A percentile compares a stretch with the other conserved stretches of the same genome.
Conservation (phyloP, 2,329 filamentous ascomycete species). For the Xylariomycetidae sp. region DNA sequence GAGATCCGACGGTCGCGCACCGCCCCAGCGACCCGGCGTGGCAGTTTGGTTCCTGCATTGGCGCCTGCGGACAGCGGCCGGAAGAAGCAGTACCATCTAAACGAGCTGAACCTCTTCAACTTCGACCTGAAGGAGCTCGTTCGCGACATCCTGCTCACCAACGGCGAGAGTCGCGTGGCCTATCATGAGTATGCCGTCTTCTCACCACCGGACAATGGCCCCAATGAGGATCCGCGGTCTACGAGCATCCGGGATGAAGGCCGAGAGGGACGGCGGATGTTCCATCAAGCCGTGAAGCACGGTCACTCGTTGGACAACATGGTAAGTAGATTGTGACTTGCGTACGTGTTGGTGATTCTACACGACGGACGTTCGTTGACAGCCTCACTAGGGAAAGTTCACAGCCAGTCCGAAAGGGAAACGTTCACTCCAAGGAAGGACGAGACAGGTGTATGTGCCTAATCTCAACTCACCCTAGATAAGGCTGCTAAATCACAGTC, state of each 20-base stretch:
- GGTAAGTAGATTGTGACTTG: conserved; percentile 17
- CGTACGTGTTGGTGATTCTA: too few relatives aligned
- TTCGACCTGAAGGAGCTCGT: conserved; percentile 24
- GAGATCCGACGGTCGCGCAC: conserved; percentile 12
- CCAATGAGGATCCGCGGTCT: conserved; percentile 15
- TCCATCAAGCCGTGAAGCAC: conserved; percentile 17
- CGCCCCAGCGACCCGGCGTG: conserved; percentile 20
- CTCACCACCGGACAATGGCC: conserved; percentile 12
- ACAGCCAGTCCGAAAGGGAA: conserved; percentile 19
- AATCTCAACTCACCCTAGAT: not conserved
- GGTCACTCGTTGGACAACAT: conserved; percentile 22
- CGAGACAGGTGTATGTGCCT: conserved; percentile 23
- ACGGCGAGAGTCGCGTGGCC: conserved; percentile 20
- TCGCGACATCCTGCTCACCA: conserved; percentile 16
- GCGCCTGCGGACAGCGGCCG: not conserved
- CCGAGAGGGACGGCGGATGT: conserved; percentile 22
- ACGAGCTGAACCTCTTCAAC: conserved; percentile 23
- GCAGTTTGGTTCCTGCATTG: conserved; percentile 16
- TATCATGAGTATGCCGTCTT: conserved; percentile 28
- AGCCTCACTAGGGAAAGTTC: conserved; percentile 19
- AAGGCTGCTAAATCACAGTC: conserved; percentile 3
- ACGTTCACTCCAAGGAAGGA: conserved; percentile 17
- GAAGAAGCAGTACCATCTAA: conserved; percentile 9
- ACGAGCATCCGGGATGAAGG: conserved; percentile 24
- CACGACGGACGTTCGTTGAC: too few relatives aligned